Percentiles rank a stretch among this genome's conserved stretches.
These are phyloP conservation scores for Cylindrotheca fusiformis DNA, from an alignment of 108 stramenopile species.

Conservation along the genomic window DNA sequence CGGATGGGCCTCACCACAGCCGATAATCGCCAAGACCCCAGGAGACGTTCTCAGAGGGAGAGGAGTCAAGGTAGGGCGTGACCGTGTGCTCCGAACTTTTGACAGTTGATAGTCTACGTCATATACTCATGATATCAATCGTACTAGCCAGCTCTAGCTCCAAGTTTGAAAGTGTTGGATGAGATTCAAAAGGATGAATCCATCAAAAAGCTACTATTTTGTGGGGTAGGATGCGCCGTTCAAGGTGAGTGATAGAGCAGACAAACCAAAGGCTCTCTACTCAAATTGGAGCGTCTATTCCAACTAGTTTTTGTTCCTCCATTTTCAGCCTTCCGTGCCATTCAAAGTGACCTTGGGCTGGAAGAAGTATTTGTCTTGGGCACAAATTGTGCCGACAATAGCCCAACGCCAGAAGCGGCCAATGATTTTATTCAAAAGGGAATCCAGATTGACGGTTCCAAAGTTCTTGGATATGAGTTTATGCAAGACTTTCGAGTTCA, in stretches of 20 bases:
- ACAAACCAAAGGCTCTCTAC: neutral
- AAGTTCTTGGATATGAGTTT: constrained; percentile 69
- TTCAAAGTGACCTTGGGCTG: constrained; percentile 54
- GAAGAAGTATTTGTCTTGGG: constrained; percentile 78
- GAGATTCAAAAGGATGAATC: constrained; percentile 51
- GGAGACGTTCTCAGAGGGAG: constrained; percentile 64
- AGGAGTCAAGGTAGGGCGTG: constrained; percentile 50
- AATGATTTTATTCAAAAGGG: constrained; percentile 58
- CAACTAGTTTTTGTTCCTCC: no score
- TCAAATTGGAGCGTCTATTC: neutral
- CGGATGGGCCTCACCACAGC: constrained; percentile 58
- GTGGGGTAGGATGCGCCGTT: constrained; percentile 82
- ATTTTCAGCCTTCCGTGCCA: constrained; percentile 62
- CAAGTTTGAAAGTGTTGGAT: constrained; percentile 69
- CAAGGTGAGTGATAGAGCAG: constrained; percentile 57
- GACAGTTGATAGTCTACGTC: no score
- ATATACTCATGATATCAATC: no score
- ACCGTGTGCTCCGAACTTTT: neutral
- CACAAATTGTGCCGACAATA: constrained; percentile 82
- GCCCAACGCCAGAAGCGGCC: constrained; percentile 75
- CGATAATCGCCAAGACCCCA: constrained; percentile 62
- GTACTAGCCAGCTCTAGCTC: constrained; percentile 60
- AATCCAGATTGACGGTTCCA: constrained; percentile 21
- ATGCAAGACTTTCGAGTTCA: constrained; percentile 87
- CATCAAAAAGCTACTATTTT: constrained; percentile 67